A percentile compares a stretch with the other conserved stretches of the same genome.
Conservation (phyloP, 495 filamentous ascomycete genomes). For the Talaromyces borbonicus region DNA sequence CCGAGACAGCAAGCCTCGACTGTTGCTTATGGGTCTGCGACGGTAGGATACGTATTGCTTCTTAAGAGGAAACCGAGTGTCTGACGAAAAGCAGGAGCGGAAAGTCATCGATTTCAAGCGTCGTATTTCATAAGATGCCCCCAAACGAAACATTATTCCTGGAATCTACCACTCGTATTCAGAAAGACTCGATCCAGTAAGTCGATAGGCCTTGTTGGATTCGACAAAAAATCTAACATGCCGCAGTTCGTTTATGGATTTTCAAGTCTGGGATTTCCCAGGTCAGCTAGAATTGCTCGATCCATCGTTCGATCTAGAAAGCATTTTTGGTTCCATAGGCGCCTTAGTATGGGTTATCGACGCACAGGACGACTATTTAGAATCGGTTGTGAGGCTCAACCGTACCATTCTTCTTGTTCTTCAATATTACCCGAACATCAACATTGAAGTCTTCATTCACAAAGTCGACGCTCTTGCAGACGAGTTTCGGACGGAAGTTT, state of each 20-base stretch:
- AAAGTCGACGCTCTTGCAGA: slow-evolving; percentile 93
- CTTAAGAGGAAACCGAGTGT: not conserved
- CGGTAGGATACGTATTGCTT: slow-evolving; percentile 44
- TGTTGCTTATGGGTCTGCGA: slow-evolving; percentile 91
- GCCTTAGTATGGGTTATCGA: slow-evolving; percentile 98
- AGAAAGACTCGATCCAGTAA: slow-evolving; percentile 87
- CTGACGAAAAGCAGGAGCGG: slow-evolving; percentile 59
- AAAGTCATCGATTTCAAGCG: slow-evolving; percentile 94
- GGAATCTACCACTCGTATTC: slow-evolving; percentile 85
- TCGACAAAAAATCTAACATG: not conserved
- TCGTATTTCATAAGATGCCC: slow-evolving; percentile 95
- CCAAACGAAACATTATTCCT: slow-evolving; percentile 91
- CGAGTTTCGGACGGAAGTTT: slow-evolving; percentile 87
- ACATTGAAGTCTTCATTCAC: slow-evolving; percentile 96
- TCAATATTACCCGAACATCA: slow-evolving; percentile 77
- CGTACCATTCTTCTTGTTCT: slow-evolving; percentile 79
- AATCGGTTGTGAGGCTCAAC: slow-evolving; percentile 79
- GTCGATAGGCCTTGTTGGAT: slow-evolving; percentile 13
- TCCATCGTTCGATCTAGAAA: slow-evolving; percentile 75
- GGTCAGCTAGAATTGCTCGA: slow-evolving; percentile 87
- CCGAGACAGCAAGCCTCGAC: slow-evolving; percentile 60
- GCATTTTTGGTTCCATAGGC: slow-evolving; percentile 86
- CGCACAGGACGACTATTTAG: slow-evolving; percentile 92
- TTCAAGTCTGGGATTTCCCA: slow-evolving; percentile 96
- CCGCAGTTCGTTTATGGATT: slow-evolving; percentile 90